These are phyloP conservation scores for Vachellia pachyceras DNA, from an alignment of 306 rosid genomes.

Conservation along the genomic window DNA sequence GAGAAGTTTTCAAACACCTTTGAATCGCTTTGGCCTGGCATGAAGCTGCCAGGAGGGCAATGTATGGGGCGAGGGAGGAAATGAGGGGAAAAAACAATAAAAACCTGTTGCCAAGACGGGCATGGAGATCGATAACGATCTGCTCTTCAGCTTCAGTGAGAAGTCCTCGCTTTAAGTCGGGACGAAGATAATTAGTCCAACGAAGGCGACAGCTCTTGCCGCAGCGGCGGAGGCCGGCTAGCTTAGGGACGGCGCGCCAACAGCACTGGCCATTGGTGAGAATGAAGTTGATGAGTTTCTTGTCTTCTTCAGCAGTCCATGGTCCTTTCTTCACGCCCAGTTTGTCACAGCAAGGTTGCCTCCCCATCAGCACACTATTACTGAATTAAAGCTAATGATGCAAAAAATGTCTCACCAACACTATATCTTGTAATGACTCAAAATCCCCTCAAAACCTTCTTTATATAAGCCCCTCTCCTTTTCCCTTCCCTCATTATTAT, in stretches of 20 bases:
- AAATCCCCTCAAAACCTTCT: constrained; percentile 57
- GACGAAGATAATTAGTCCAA: constrained; percentile 88
- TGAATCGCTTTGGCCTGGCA: neutral
- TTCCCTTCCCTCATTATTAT: constrained; percentile 44
- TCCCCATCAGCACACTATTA: constrained; percentile 55
- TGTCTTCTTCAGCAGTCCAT: constrained; percentile 88
- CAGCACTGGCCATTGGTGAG: constrained; percentile 90
- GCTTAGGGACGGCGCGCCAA: constrained; percentile 88
- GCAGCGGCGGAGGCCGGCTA: constrained; percentile 81
- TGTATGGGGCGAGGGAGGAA: neutral
- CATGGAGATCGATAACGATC: constrained; percentile 85
- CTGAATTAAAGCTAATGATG: neutral
- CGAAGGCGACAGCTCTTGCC: constrained; percentile 92
- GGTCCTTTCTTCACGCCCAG: constrained; percentile 92
- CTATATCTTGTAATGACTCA: constrained; percentile 43
- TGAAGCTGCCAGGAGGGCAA: neutral
- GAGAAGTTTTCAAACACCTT: no score
- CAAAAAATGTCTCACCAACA: constrained; percentile 24
- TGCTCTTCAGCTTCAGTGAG: constrained; percentile 74
- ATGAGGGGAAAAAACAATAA: neutral
- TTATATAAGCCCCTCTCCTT: constrained; percentile 51
- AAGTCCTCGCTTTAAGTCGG: constrained; percentile 83
- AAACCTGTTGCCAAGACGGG: constrained; percentile 87
- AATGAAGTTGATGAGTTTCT: constrained; percentile 79
- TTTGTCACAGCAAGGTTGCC: constrained; percentile 91